These are phyloP conservation scores for Pleodorina starrii DNA, from an alignment of 139 green algal species.

Conservation along the genomic window DNA sequence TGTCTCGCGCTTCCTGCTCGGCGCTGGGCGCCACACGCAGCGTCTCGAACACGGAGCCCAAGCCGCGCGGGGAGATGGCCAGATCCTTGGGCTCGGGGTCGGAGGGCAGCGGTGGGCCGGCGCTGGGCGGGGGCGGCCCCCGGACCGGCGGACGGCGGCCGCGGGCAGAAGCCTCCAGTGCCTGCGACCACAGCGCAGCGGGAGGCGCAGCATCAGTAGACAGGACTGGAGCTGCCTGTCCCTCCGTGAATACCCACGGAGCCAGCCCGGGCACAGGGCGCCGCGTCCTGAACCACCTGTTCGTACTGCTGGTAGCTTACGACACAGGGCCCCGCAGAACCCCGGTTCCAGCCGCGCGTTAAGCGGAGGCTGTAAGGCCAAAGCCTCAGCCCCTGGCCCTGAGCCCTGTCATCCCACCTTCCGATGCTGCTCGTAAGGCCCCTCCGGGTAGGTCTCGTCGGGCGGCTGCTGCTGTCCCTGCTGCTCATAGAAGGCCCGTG, in stretches of 20 bases:
- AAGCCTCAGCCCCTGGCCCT: neutral
- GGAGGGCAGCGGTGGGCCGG: neutral
- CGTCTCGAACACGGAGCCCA: constrained; percentile 50
- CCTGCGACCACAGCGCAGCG: too few species aligned
- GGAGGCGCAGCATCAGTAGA: neutral
- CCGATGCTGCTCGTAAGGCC: constrained; percentile 44
- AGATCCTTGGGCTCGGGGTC: neutral
- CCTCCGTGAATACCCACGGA: too few species aligned
- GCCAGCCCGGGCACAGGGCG: too few species aligned
- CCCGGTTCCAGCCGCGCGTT: neutral
- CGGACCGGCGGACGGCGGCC: neutral
- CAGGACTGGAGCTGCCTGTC: too few species aligned
- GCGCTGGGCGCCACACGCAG: neutral
- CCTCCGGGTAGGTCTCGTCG: constrained; percentile 43
- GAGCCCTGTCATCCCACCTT: constrained; percentile 67
- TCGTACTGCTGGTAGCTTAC: neutral
- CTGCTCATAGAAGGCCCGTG: constrained; percentile 41
- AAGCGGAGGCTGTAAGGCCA: too few species aligned
- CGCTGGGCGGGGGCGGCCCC: neutral
- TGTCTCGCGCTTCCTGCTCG: neutral
- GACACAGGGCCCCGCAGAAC: too few species aligned
- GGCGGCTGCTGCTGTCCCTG: constrained; percentile 25
- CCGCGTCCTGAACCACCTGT: too few species aligned
- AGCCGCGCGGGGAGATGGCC: neutral
- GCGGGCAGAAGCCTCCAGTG: neutral